A percentile compares a stretch with the other conserved stretches of the same genome.
These are phyloP conservation scores for Stagonosporopsis chrysanthemi DNA, from an alignment of 2,329 filamentous ascomycete species.

Conservation along the genomic window DNA sequence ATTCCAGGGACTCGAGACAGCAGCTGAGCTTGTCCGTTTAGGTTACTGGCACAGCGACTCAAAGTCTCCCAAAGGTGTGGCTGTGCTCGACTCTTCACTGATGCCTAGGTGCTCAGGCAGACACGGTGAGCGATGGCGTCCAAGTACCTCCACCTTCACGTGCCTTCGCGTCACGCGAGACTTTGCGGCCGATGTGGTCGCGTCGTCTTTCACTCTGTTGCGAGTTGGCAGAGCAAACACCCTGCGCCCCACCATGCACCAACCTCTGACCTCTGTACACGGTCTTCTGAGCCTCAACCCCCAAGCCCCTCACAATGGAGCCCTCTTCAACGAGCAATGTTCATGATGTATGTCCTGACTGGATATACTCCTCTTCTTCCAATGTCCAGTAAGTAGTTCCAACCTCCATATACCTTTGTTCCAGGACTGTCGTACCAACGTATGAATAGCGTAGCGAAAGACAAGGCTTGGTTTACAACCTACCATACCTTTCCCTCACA, in stretches of 20 bases:
- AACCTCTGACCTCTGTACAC: background rate
- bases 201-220: background rate
- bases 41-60: background rate
- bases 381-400: slow-evolving; percentile 1
- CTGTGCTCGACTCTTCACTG: background rate
- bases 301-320: background rate
- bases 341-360: slow-evolving; percentile 1
- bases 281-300: background rate
- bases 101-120: background rate
- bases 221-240: background rate
- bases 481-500: slow-evolving; percentile 5
- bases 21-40: background rate
- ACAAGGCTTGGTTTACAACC: slow-evolving; percentile 6
- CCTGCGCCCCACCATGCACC: background rate
- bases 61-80: background rate
- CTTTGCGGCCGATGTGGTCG: background rate
- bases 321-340: no score
- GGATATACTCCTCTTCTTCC: slow-evolving; percentile 9
- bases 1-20: background rate
- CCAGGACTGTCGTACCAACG: background rate
- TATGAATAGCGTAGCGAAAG: background rate
- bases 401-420: no score
- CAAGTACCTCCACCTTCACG: background rate
- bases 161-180: background rate
- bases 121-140: background rate